Percentiles rank a stretch among this genome's conserved stretches.
Conservation (phyloP, 108 stramenopile species). For the Fragilaria radians region DNA sequence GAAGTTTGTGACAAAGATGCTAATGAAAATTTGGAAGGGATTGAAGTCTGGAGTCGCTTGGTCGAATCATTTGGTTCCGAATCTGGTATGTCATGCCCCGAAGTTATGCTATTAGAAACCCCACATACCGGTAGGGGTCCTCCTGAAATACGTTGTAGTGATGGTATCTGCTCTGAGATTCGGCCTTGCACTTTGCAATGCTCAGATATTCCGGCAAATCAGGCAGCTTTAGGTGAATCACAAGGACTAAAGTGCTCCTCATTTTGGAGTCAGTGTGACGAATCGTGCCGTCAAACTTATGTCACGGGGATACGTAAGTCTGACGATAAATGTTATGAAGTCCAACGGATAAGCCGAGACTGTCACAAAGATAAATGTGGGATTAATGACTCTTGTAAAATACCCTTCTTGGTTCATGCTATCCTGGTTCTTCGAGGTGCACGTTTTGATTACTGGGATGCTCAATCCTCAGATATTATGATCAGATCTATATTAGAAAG, state of each 20-base stretch:
- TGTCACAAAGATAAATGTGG: conserved; percentile 73
- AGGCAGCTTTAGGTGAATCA: conserved; percentile 8
- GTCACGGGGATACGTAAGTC: conserved; percentile 21
- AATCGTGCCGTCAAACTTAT: conserved; percentile 54
- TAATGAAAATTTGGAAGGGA: conserved; percentile 41
- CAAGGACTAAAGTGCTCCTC: conserved; percentile 16
- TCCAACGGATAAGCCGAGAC: conserved; percentile 33
- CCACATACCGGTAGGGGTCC: conserved; percentile 8
- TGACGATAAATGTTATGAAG: conserved; percentile 56
- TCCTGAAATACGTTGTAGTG: conserved; percentile 35
- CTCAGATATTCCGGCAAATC: conserved; percentile 12
- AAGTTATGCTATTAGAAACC: conserved; percentile 19
- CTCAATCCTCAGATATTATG: conserved; percentile 2
- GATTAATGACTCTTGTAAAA: conserved; percentile 56
- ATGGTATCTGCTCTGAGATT: conserved; percentile 57
- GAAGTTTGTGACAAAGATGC: background rate
- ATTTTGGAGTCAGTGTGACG: conserved; percentile 69
- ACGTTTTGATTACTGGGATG: conserved; percentile 7
- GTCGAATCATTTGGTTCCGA: conserved; percentile 47
- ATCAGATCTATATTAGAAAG: conserved; percentile 2
- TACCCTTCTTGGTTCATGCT: conserved; percentile 65
- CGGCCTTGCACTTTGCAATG: conserved; percentile 62
- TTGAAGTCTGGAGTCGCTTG: conserved; percentile 55
- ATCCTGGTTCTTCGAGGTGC: conserved; percentile 52
- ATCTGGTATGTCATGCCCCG: conserved; percentile 33